phyloP scores from a whole-genome alignment of 2,329 filamentous ascomycete genomes.

The Rutstroemia sp. region DNA sequence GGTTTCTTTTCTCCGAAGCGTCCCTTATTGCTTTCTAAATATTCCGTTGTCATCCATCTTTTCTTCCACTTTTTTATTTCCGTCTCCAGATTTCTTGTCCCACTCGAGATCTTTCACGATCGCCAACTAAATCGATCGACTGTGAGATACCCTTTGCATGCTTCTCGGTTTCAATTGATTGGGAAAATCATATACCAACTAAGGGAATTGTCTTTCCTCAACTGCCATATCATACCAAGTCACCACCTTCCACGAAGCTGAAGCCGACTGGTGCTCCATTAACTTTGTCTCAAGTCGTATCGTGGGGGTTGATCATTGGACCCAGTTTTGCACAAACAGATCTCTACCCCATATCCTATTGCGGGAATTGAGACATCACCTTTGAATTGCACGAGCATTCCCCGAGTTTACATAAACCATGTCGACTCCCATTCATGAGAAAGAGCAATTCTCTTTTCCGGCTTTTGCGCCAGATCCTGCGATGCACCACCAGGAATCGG shows the following conservation, averaged over 20 bases:
- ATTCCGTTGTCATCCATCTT: not conserved
- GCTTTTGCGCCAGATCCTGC: slow-evolving; percentile 19
- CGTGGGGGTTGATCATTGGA: slow-evolving; percentile 3
- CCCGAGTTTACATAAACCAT: slow-evolving; percentile 11
- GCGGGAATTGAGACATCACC: not conserved
- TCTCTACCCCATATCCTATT: not conserved
- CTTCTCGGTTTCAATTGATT: not conserved
- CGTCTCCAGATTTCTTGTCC: not conserved
- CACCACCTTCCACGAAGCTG: too few relatives aligned
- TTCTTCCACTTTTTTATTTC: not conserved
- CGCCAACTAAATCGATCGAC: not conserved
- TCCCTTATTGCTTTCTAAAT: too few relatives aligned
- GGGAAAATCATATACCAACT: not conserved
- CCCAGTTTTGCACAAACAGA: slow-evolving; percentile 1
- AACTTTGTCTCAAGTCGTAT: not conserved
- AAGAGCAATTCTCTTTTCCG: slow-evolving; percentile 28
- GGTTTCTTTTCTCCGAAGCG: too few relatives aligned
- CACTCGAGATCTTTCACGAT: slow-evolving; percentile 1
- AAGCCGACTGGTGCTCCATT: not conserved
- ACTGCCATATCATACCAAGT: not conserved
- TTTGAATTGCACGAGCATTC: not conserved
- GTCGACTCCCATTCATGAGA: slow-evolving; percentile 25
- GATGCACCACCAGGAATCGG: not conserved
- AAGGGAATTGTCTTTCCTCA: not conserved
- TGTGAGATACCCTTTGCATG: too few relatives aligned